Base-by-base conservation (phyloP, 2,329 filamentous ascomycete species). In the Fusarium nisikadoi region DNA sequence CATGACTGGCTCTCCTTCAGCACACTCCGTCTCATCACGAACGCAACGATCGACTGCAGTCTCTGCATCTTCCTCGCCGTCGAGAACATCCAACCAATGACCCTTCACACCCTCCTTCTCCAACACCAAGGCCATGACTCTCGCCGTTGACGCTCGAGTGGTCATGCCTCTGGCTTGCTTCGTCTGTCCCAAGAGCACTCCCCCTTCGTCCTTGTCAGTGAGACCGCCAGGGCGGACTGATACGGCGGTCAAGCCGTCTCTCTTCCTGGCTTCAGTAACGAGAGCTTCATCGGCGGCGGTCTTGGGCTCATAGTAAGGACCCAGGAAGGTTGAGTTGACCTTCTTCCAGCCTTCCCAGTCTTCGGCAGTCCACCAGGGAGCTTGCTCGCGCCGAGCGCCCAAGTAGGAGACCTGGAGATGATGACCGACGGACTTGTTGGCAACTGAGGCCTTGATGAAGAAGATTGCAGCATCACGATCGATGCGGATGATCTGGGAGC, bases 381-480 rank as follows among this genome's bases (percentile, higher is more conserved):
- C 55, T 80, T 82, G n/a, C 25, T 68, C 60, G 8, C 84, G 81
- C 17, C 90, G 84, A 19, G 86, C 85, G 57, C 83, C 82, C 8
- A 90, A 78, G 64, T 89, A 89, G 1, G 88, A 90, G 35, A 92
- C 84, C 71, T 91, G 84, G 54, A 92, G 80, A 79, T 90, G 91
- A 66, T 88, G 86, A 16, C 81, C 87, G 62, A 91, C 81, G 9
- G 70, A 42, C 16, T 71, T 65, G 16, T 69, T 71, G 36, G 71
- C 75, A 5, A 77, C 74, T 6, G 75, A 70, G 12, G 75, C 75
- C 27, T 73, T 64, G 12, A 62, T 43, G 42, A 77, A 77, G 71
- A 69, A 63, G 62, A 75, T 72, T 39, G 74, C 74, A 14, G 74
- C 72, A 49, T 77, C 75, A 49, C 75, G 75, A 46, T 77, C 75